These are phyloP conservation scores for Karstenula rhodostoma DNA, from an alignment of 2,329 filamentous ascomycete species.

Conservation along the genomic window DNA sequence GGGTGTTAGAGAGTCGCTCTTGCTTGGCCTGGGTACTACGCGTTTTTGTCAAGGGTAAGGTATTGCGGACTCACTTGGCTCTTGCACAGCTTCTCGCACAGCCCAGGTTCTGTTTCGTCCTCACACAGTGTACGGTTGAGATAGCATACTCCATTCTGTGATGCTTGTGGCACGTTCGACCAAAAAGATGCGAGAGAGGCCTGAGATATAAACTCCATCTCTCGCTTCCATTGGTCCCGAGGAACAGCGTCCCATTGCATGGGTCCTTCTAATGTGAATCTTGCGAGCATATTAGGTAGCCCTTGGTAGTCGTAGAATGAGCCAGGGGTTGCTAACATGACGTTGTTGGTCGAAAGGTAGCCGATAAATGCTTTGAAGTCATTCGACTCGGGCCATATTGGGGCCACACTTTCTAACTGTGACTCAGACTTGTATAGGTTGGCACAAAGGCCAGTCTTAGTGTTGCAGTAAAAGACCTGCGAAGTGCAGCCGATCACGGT, in stretches of 20 bases:
- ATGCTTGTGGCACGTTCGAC: conserved; percentile 11
- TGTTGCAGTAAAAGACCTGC: conserved; percentile 19
- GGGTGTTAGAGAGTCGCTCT: not conserved
- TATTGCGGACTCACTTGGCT: conserved; percentile 10
- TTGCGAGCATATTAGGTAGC: conserved; percentile 11
- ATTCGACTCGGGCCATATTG: conserved; percentile 3
- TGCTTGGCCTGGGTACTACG: not conserved
- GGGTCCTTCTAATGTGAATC: conserved; percentile 6
- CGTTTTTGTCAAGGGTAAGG: not conserved
- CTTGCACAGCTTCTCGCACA: conserved; percentile 8
- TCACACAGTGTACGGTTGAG: not conserved
- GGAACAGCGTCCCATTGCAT: conserved; percentile 14
- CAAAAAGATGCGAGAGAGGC: conserved; percentile 20
- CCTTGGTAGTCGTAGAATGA: not conserved
- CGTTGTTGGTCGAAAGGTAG: not conserved
- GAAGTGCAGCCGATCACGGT: conserved; percentile 18
- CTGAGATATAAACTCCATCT: conserved; percentile 21
- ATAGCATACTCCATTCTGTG: conserved; percentile 5
- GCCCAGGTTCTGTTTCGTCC: not conserved
- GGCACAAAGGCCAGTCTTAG: conserved; percentile 4
- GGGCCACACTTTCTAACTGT: not conserved
- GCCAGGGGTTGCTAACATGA: conserved; percentile 8
- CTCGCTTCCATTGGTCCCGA: conserved; percentile 22
- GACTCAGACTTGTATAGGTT: not conserved
- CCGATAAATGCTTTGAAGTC: conserved; percentile 3